These are phyloP conservation scores for Mycena crocata DNA, from an alignment of 768 basidiomycete genomes.

Conservation along the genomic window DNA sequence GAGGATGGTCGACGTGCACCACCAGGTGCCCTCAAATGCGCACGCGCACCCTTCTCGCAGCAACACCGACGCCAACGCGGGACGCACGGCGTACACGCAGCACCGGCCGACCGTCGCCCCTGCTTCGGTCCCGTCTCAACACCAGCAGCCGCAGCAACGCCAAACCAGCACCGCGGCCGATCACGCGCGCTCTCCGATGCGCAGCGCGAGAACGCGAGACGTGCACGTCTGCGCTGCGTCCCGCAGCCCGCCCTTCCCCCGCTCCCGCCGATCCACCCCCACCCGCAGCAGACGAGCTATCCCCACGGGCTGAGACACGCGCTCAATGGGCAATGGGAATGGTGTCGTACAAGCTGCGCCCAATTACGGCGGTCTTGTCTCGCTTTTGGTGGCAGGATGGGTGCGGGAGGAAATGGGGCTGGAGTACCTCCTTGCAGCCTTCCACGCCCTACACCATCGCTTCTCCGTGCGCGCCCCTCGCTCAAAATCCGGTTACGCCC, in stretches of 20 bases:
- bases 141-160: neutral
- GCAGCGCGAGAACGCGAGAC: slow-evolving; percentile 18
- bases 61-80: neutral
- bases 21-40: neutral
- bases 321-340: too few species aligned
- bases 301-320: too few species aligned
- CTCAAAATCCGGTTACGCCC: too few species aligned
- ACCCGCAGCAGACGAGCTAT: too few species aligned
- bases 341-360: too few species aligned
- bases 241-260: slow-evolving; percentile 1
- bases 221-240: slow-evolving; percentile 26
- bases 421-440: too few species aligned
- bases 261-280: neutral
- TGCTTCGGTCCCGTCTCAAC: too few species aligned
- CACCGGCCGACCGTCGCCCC: neutral
- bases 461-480: too few species aligned
- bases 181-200: neutral
- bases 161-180: neutral
- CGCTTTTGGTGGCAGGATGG: neutral
- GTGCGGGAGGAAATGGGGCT: neutral
- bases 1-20: neutral
- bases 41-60: neutral
- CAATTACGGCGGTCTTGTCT: too few species aligned
- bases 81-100: neutral
- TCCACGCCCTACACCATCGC: too few species aligned